Evolutionary conservation across 2,329 filamentous ascomycete species (phyloP), one percentile per base, ranked within the genome.

Genomic region (Ophiocordyceps polyrhachis-furcata): DNA sequence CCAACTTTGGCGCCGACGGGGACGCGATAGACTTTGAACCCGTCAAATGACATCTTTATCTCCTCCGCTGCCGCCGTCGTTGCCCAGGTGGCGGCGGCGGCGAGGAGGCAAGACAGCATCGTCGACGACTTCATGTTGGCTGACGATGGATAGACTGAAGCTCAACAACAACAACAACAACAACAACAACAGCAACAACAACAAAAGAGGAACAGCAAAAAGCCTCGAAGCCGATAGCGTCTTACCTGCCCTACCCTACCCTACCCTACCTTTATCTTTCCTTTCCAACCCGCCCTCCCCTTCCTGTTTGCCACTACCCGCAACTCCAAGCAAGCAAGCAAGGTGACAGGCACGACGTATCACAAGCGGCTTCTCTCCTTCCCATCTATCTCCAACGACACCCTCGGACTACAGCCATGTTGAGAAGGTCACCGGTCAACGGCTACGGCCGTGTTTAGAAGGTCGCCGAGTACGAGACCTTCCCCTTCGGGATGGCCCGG

Each of bases 21-120:
- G n/a, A 69, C 52, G 19, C 65, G 63, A 44, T 64, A 61, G n/a
- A 66, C 65, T 49, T 67, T 65, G 56, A 63, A 65, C 4, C 66
- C 65, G 44, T 63, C 55, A 46, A 69, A 70, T 0, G 60, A 61
- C 5, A 63, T 29, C 11, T 42, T 23, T 23, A 23, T 23, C 21
- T 23, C 4, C 21, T 23, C 21, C 4, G 21, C 21, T 6, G 21
- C 21, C 40, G 44, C 44, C 5, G 46, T 45, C 28, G 46, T 6
- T 11, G 38, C 45, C n/a, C 45, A 49, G 17, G 49, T 46, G 21
- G 48, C 43, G 31, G 47, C 50, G 25, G 47, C 45, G 28, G 50
- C 49, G 40, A 51, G 20, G 14, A 53, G 44, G n/a, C 44, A 43
- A 13, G 49, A 44, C 15, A 52, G 37, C 8, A 49, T 20, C 28